Base-by-base conservation (phyloP, 2,329 filamentous ascomycete species). In the Xylariaceae sp. region DNA sequence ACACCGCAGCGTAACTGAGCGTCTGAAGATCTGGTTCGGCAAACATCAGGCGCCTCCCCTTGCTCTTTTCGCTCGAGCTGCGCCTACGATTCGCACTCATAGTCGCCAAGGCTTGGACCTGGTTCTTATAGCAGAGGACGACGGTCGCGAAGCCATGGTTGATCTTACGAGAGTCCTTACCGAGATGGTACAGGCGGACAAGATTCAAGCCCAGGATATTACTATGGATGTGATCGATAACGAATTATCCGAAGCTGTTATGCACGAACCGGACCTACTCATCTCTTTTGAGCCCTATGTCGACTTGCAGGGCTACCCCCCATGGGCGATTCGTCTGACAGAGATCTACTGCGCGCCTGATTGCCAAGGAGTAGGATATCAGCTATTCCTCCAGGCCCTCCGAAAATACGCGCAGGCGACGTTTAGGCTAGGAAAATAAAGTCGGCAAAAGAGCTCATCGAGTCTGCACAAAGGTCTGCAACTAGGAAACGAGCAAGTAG, bases 131-230 rank as follows among this genome's bases (percentile, higher is more conserved):
- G 96, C 91, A 11, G 85, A 86, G 44, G 88, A 93, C 58, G 94
- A 99, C 68, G 93, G 94, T 53, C 86, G 93, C 57, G 91, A 96
- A 70, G 97, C 93, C 3, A 84, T 99, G 63, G 92, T 99, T 47
- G 94, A 99, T 73, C 82, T 99, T 51, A 99, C 94, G 48, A 91
- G 92, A 71, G 97, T 95, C 0, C 80, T 99, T 18, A 85, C 93
- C 4, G 90, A 96, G 71, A 97, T 99, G 94, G 89, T 91, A 5
- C 94, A 97, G 74, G 86, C 88, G 66, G 86, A 86, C 60, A 97
- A 96, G 75, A 81, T 99, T 11, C 84, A 84, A 1, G 83, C 90
- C 0, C 80, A 85, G 37, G 92, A 99, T 71, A 92, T 99, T 69
- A 92, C 86, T 58, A 81, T 83, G 54, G 90, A 97, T 63, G 78